Percentiles rank a stretch among this genome's conserved stretches.
Evolutionary conservation across 371 early-diverging fungal species (phyloP).

Genomic region (Apophysomyces ossiformis): DNA sequence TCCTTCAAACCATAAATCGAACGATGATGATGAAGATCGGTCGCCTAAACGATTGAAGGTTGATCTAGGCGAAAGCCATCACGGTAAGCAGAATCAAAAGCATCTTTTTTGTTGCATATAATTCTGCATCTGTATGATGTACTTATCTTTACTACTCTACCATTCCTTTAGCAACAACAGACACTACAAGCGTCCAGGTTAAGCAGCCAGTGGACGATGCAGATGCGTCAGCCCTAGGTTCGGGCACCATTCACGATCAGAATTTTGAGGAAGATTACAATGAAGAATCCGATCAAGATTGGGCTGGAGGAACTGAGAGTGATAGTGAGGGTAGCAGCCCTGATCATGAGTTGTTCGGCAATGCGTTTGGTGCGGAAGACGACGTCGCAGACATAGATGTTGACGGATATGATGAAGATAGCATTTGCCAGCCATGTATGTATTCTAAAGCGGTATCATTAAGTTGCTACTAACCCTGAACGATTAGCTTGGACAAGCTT

Average conservation of each 20-base stretch:
- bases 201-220: neutral
- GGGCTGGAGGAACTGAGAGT: conserved; percentile 34
- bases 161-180: neutral
- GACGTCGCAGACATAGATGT: conserved; percentile 38
- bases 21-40: conserved; percentile 5
- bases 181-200: neutral
- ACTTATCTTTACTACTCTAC: neutral
- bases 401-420: conserved; percentile 39
- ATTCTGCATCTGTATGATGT: neutral
- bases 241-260: conserved; percentile 19
- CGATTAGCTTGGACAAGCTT: conserved; percentile 44
- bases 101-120: neutral
- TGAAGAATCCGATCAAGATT: conserved; percentile 56
- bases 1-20: neutral
- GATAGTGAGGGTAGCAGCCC: conserved; percentile 20
- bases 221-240: neutral
- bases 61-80: neutral
- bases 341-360: conserved; percentile 29
- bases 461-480: neutral
- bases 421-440: conserved; percentile 23
- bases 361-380: conserved; percentile 35
- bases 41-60: conserved; percentile 1
- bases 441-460: neutral
- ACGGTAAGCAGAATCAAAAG: neutral
- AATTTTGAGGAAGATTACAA: conserved; percentile 44